A percentile compares a stretch with the other conserved stretches of the same genome.
These are phyloP conservation scores for Astrephomene gubernaculifera DNA, from an alignment of 139 green algal species.

Conservation along the genomic window DNA sequence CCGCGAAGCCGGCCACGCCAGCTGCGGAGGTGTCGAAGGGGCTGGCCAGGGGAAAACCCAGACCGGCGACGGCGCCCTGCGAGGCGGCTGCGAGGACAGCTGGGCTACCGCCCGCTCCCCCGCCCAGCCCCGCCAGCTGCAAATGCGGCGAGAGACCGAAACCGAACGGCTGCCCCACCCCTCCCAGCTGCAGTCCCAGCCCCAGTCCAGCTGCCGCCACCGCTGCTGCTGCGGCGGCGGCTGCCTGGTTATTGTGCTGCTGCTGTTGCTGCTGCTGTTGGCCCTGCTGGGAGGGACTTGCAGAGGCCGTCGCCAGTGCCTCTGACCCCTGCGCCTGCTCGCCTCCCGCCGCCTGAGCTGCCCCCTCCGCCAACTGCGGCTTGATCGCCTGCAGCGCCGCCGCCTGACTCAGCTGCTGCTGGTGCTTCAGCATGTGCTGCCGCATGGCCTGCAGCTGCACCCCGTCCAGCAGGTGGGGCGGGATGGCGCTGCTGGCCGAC, in stretches of 20 bases:
- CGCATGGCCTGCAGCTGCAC: conserved; percentile 34
- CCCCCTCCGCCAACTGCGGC: neutral
- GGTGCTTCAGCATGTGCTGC: conserved; percentile 21
- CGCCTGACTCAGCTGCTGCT: conserved; percentile 23
- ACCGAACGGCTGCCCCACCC: conserved; percentile 5
- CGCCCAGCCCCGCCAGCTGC: too few relatives aligned
- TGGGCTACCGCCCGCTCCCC: too few relatives aligned
- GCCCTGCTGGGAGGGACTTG: too few relatives aligned
- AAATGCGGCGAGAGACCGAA: conserved; percentile 5
- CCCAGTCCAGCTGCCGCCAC: neutral
- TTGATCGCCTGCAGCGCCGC: conserved; percentile 5
- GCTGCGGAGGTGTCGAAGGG: too few relatives aligned
- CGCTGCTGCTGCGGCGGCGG: neutral
- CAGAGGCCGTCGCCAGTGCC: neutral
- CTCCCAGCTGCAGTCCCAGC: neutral
- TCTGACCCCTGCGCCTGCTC: neutral
- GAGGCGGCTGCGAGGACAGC: too few relatives aligned
- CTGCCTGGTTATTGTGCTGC: too few relatives aligned
- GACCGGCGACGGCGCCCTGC: too few relatives aligned
- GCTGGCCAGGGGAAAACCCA: too few relatives aligned
- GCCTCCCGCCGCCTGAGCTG: neutral
- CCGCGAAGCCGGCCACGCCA: too few relatives aligned
- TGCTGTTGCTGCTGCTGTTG: conserved; percentile 4
- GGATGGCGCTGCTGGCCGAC: conserved; percentile 18
- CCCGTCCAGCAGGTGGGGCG: conserved; percentile 8